phyloP scores from a whole-genome alignment of 306 rosid genomes.

The Cajanus cajan region DNA sequence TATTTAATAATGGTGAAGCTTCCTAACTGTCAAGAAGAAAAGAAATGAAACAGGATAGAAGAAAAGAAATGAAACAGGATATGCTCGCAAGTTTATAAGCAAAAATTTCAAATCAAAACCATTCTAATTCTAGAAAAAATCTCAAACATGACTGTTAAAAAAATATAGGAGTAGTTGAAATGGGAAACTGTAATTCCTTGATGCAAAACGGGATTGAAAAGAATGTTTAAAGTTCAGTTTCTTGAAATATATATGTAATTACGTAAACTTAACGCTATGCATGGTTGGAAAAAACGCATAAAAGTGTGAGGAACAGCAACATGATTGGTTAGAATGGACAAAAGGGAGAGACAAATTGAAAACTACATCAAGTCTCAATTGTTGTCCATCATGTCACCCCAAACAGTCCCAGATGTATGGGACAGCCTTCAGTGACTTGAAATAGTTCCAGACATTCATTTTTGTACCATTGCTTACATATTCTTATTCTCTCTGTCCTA shows the following conservation, averaged over 20 bases:
- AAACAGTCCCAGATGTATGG: conserved; percentile 38
- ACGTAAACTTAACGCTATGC: conserved; percentile 3
- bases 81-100: neutral
- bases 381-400: conserved; percentile 37
- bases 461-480: conserved; percentile 34
- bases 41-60: too few species aligned
- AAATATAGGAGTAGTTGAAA: too few species aligned
- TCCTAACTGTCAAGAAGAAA: too few species aligned
- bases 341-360: conserved; percentile 49
- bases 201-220: neutral
- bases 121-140: neutral
- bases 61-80: neutral
- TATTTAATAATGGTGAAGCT: neutral
- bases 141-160: neutral
- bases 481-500: conserved; percentile 50
- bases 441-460: conserved; percentile 33
- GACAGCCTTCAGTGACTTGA: conserved; percentile 41
- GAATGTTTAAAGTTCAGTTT: neutral
- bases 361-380: conserved; percentile 30
- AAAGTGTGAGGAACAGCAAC: neutral
- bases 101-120: neutral
- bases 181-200: too few species aligned
- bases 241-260: too few species aligned
- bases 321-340: conserved; percentile 38
- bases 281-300: conserved; percentile 14